These are phyloP conservation scores for Saturnispora silvae DNA, from an alignment of 805 yeast species.

Conservation along the genomic window DNA sequence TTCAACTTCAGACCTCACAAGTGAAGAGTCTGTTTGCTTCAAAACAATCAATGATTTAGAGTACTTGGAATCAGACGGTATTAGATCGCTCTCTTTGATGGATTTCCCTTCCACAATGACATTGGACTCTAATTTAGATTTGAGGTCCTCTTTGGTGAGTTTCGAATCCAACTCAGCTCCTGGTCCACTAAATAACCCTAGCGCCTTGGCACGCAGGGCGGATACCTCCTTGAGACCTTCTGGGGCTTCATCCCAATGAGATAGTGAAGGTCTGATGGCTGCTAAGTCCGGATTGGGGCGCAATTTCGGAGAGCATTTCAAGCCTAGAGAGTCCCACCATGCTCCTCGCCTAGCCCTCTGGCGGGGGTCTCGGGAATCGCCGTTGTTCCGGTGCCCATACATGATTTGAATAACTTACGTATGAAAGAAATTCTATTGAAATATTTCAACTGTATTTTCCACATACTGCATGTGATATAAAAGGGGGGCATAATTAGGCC, in stretches of 20 bases:
- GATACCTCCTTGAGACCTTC: constrained; percentile 60
- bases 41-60: constrained; percentile 19
- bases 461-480: too few relatives aligned
- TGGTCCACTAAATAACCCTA: constrained; percentile 71
- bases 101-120: neutral
- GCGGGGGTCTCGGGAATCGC: too few relatives aligned
- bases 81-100: constrained; percentile 9
- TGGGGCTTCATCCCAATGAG: constrained; percentile 66
- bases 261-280: constrained; percentile 36
- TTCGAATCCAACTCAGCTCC: constrained; percentile 27
- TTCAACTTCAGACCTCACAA: constrained; percentile 24
- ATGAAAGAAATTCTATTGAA: too few relatives aligned
- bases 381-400: too few relatives aligned
- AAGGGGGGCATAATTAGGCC: too few relatives aligned
- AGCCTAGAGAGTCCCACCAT: constrained; percentile 3
- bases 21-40: constrained; percentile 12
- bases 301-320: too few relatives aligned
- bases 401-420: too few relatives aligned
- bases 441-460: too few relatives aligned
- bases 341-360: neutral
- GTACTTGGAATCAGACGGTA: constrained; percentile 19
- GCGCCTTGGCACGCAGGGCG: constrained; percentile 66
- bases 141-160: constrained; percentile 3
- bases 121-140: constrained; percentile 1
- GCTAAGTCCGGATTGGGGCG: constrained; percentile 29